Conservation (phyloP, 768 basidiomycete genomes). For the Mycena chlorophos region DNA sequence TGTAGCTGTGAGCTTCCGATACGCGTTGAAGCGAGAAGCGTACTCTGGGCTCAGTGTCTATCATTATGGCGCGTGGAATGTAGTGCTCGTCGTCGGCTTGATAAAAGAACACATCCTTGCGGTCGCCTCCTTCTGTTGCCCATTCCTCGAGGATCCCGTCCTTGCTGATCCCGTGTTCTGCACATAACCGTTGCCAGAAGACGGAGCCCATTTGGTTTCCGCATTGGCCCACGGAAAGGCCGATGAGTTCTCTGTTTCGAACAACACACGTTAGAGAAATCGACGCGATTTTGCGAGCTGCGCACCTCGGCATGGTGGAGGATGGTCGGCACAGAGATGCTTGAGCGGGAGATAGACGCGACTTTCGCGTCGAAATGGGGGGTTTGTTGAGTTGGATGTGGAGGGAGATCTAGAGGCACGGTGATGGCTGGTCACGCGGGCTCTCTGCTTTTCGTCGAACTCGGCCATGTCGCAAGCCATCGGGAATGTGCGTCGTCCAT, state of each 20-base stretch:
- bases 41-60: conserved; percentile 95
- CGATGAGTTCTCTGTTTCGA: conserved; percentile 65
- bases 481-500: conserved; percentile 63
- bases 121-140: conserved; percentile 92
- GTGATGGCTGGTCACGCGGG: neutral
- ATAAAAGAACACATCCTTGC: conserved; percentile 99
- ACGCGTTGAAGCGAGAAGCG: conserved; percentile 25
- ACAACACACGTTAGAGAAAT: too few relatives aligned
- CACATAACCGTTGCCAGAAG: conserved; percentile 97
- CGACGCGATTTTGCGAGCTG: neutral
- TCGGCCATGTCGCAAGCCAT: conserved; percentile 74
- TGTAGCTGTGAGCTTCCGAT: conserved; percentile 33
- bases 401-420: neutral
- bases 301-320: neutral
- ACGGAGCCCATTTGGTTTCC: conserved; percentile 96
- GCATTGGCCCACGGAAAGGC: conserved; percentile 80
- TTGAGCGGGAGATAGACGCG: neutral
- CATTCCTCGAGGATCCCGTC: conserved; percentile 96
- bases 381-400: too few relatives aligned
- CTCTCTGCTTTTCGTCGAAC: neutral
- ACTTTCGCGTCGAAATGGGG: neutral
- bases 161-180: conserved; percentile 96
- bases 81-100: conserved; percentile 99
- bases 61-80: conserved; percentile 93
- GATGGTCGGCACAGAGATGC: neutral